Conservation (phyloP, 768 basidiomycete genomes). For the Pisolithus marmoratus region DNA sequence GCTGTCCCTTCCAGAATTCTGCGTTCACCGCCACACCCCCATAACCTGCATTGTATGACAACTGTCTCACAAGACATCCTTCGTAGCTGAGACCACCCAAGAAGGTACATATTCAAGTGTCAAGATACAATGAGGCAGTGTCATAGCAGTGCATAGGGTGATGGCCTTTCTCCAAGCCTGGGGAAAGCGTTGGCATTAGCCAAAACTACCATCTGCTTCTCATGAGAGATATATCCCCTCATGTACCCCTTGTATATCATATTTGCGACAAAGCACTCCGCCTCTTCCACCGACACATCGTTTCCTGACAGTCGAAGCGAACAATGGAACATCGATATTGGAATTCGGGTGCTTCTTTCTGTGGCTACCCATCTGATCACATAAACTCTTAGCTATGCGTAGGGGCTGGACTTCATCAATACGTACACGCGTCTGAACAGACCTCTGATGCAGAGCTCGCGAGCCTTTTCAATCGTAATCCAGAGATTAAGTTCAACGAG, state of each 20-base stretch:
- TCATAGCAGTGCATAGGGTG: conserved; percentile 37
- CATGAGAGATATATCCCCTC: conserved; percentile 94
- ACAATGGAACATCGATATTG: conserved; percentile 75
- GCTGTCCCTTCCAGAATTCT: too few relatives aligned
- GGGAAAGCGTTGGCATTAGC: conserved; percentile 80
- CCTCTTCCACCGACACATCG: conserved; percentile 70
- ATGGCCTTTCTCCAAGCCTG: conserved; percentile 53
- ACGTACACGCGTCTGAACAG: conserved; percentile 75
- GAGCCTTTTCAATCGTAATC: conserved; percentile 80
- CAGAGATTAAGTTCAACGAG: conserved; percentile 85
- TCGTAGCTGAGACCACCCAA: conserved; percentile 1
- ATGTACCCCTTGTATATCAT: conserved; percentile 93
- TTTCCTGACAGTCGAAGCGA: conserved; percentile 68
- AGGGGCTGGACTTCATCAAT: not conserved
- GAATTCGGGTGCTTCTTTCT: conserved; percentile 71
- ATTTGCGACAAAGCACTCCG: conserved; percentile 90
- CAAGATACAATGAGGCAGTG: not conserved
- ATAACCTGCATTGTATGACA: not conserved
- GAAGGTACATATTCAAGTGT: too few relatives aligned
- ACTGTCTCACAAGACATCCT: not conserved
- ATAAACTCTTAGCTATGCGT: conserved; percentile 1
- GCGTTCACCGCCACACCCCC: too few relatives aligned
- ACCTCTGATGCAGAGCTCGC: conserved; percentile 81
- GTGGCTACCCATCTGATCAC: conserved; percentile 69
- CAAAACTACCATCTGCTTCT: conserved; percentile 90